phyloP scores from a whole-genome alignment of 140 eudicot species.

The Stevia rebaudiana region DNA sequence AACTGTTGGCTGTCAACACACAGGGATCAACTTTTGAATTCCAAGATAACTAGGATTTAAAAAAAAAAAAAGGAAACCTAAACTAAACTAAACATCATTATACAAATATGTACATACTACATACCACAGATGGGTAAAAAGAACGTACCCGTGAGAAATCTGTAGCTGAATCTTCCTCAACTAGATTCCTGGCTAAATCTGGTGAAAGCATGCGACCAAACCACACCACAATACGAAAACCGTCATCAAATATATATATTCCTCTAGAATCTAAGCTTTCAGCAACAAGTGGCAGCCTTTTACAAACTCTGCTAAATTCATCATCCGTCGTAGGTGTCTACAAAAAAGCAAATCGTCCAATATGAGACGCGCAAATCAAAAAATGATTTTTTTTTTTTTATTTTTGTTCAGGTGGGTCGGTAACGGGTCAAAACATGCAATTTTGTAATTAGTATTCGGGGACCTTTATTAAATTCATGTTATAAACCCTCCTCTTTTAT shows the following conservation, averaged over 20 bases:
- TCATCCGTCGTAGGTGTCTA: constrained; percentile 39
- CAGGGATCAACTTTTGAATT: not conserved
- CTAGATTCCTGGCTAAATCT: constrained; percentile 62
- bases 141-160: constrained; percentile 73
- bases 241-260: constrained; percentile 84
- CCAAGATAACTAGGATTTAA: not conserved
- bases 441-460: not conserved
- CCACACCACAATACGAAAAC: constrained; percentile 95
- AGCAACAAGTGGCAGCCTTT: constrained; percentile 69
- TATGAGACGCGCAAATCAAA: not conserved
- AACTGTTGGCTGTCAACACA: not conserved
- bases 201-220: constrained; percentile 85
- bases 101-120: not conserved
- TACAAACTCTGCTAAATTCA: constrained; percentile 40
- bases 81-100: not conserved
- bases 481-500: no score
- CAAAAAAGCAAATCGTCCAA: constrained; percentile 9
- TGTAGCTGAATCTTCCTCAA: constrained; percentile 67
- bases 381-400: no score
- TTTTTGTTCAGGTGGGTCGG: not conserved
- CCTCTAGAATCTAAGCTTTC: constrained; percentile 93
- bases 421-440: not conserved
- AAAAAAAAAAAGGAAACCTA: no score
- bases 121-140: constrained; percentile 1
- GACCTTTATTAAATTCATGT: no score